Conservation (phyloP, 2,329 filamentous ascomycete genomes). For the Leptographium radiaticola region DNA sequence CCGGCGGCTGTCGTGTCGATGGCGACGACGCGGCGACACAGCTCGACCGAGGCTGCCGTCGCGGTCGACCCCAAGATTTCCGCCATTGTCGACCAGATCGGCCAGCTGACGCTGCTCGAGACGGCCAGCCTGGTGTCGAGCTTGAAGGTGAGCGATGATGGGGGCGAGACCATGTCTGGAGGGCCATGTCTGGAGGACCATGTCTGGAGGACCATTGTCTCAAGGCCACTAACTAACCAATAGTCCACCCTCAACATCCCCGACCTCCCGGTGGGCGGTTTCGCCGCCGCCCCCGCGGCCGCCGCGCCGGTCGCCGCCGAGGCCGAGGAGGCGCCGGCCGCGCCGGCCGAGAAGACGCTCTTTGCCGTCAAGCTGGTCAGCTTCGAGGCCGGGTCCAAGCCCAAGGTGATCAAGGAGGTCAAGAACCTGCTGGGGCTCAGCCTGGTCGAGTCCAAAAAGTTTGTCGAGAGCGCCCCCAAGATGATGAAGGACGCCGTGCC, state of each 20-base stretch:
- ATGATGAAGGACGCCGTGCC: constrained; percentile 97
- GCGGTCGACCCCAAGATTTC: constrained; percentile 80
- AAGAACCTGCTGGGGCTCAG: constrained; percentile 91
- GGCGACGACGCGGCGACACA: constrained; percentile 58
- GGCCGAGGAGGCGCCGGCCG: constrained; percentile 76
- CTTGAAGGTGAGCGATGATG: constrained; percentile 59
- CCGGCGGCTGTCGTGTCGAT: constrained; percentile 24
- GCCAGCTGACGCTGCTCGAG: constrained; percentile 92
- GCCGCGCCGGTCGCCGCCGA: constrained; percentile 56
- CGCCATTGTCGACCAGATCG: constrained; percentile 95
- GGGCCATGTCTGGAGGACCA: too few relatives aligned
- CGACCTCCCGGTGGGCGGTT: constrained; percentile 88
- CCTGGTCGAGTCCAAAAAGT: constrained; percentile 99
- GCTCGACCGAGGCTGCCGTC: constrained; percentile 67
- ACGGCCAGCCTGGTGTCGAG: constrained; percentile 90
- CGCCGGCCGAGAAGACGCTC: constrained; percentile 87
- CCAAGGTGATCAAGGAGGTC: constrained; percentile 99
- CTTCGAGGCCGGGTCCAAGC: constrained; percentile 80
- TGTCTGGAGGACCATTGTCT: too few relatives aligned
- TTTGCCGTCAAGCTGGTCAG: constrained; percentile 92
- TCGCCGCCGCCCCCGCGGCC: constrained; percentile 50
- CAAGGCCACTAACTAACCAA: too few relatives aligned
- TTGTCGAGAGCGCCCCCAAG: constrained; percentile 96
- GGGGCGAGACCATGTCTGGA: too few relatives aligned
- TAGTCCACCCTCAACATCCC: constrained; percentile 94